Evolutionary conservation across 768 basidiomycete genomes (phyloP).

Genomic region (Russula griseocarnosa): DNA sequence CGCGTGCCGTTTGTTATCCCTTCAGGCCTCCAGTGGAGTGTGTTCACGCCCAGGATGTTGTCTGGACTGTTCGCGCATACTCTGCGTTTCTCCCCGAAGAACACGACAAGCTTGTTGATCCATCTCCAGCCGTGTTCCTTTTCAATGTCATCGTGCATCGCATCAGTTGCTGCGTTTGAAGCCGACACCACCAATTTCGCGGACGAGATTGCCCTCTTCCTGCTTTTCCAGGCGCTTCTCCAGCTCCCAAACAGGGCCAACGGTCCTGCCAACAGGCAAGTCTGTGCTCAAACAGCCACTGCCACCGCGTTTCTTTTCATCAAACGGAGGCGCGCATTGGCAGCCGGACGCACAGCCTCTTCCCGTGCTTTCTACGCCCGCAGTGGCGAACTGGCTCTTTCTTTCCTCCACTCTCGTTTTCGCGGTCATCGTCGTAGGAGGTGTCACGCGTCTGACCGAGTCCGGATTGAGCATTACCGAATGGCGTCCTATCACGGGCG

Average conservation of each 20-base stretch:
- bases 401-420: conserved; percentile 82
- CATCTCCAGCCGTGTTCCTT: too few species aligned
- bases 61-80: background rate
- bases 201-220: conserved; percentile 3
- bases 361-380: conserved; percentile 59
- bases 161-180: background rate
- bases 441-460: conserved; percentile 94
- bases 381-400: conserved; percentile 83
- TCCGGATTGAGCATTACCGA: conserved; percentile 97
- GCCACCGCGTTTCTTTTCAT: conserved; percentile 41
- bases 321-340: conserved; percentile 30
- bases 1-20: background rate
- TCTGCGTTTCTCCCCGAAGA: background rate
- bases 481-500: conserved; percentile 90
- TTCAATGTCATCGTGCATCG: background rate
- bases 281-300: conserved; percentile 28
- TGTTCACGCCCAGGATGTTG: background rate
- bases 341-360: conserved; percentile 38
- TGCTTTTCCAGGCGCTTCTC: background rate
- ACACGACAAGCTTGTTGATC: background rate
- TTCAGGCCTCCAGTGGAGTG: background rate
- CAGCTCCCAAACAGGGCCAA: background rate
- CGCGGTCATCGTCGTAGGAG: conserved; percentile 91
- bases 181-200: background rate
- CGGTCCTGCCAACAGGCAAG: conserved; percentile 12